Evolutionary conservation across 75 land plant species (phyloP), one percentile per base, ranked within the genome.

Genomic region (Adiantum capillusveneris): DNA sequence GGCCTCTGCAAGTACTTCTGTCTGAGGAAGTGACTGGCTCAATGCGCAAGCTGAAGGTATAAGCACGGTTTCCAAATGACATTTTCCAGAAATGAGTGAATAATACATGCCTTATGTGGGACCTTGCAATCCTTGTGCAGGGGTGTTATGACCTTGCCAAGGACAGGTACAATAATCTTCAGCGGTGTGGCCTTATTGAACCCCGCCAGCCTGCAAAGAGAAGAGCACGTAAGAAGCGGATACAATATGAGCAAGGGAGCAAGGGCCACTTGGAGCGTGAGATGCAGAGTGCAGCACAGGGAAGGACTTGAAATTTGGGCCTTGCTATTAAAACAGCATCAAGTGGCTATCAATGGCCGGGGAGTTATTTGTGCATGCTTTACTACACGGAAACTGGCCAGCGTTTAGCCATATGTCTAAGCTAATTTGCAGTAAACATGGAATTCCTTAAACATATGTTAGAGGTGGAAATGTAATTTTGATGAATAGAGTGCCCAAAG

Each of bases 1-100:
- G 79, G 24, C 84, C 86, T 26, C 24, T 73, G 53, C 88, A 92
- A 76, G 98, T 92, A 22, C 72, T 92, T 9, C 69, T 92, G 53
- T 75, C 95, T 17, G 86, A 88, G 57, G 98, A 92, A 53, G 75
- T 87, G 11, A 73, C 89, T 44, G 95, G 98, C 6, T 92, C 98
- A 2, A 72, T 92, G 54, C 69, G 98, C 9, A 82, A 92, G 68
- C 57, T 92, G 54, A 88, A 92, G 88, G 93, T 84, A 52, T 25
- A 6, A 31, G 45, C 19, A 18, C 26, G 20, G 39, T n/a, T n/a
- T n/a, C n/a, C n/a, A 2, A n/a, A 44, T 20, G 14, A 11, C n/a
- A 11, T 7, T 22, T 14, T 19, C 44, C 25, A 30, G 17, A 13
- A 21, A 24, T 44, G 2, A 53, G 1, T 0, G 21, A 31, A 13